Evolutionary conservation across 495 filamentous ascomycete genomes (phyloP).

Genomic region (Penicillium angulare): DNA sequence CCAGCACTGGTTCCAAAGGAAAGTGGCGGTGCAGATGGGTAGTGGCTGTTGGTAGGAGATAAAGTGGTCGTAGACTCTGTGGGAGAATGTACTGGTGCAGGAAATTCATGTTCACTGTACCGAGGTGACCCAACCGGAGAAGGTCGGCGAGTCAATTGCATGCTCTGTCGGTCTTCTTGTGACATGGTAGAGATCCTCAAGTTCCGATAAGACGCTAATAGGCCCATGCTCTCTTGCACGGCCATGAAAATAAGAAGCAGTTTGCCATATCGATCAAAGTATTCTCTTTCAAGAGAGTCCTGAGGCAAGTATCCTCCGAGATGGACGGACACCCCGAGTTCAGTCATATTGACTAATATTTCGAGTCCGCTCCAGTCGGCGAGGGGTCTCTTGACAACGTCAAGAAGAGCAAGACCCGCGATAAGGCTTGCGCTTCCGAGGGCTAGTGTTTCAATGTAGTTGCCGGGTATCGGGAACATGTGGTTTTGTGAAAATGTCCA

Average conservation of each 20-base stretch:
- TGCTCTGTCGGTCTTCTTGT: constrained; percentile 5
- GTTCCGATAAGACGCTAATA: constrained; percentile 27
- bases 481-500: constrained; percentile 39
- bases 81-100: constrained; percentile 10
- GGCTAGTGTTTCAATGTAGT: constrained; percentile 42
- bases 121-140: neutral
- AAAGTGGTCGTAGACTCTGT: constrained; percentile 9
- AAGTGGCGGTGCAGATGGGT: constrained; percentile 21
- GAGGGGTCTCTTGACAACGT: constrained; percentile 36
- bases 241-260: constrained; percentile 42
- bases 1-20: constrained; percentile 33
- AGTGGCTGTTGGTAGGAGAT: neutral
- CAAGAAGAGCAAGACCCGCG: constrained; percentile 40
- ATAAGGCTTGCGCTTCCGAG: constrained; percentile 42
- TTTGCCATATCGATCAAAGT: constrained; percentile 45
- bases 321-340: constrained; percentile 39
- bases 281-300: constrained; percentile 30
- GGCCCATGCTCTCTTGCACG: constrained; percentile 34
- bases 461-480: constrained; percentile 31
- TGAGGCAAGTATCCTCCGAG: constrained; percentile 40
- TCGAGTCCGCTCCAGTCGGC: constrained; percentile 43
- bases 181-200: neutral
- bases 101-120: neutral
- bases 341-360: constrained; percentile 43
- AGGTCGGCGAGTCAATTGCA: too few relatives aligned